These are phyloP conservation scores for Boechera stricta DNA, from an alignment of 345 rosid genomes.

Conservation along the genomic window DNA sequence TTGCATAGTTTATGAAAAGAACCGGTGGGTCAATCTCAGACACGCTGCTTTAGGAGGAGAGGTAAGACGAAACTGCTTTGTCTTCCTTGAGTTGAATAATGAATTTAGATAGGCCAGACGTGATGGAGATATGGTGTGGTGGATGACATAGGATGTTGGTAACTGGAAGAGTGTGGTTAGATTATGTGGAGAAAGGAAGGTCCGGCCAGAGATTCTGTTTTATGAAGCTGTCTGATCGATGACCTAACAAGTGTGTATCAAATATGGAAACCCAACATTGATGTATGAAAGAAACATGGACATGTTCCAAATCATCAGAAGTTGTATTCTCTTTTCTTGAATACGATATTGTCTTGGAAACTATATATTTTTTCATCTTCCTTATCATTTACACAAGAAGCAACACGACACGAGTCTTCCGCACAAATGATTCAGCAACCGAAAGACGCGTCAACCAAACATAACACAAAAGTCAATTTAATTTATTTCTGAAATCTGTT, in stretches of 20 bases:
- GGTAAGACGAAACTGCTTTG: conserved; percentile 23
- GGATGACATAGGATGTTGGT: conserved; percentile 34
- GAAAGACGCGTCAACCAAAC: too few species aligned
- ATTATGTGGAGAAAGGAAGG: conserved; percentile 22
- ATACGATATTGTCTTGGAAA: too few species aligned
- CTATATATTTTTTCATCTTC: too few species aligned
- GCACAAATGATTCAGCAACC: too few species aligned
- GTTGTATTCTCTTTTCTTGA: too few species aligned
- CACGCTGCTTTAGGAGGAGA: conserved; percentile 9
- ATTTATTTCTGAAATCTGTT: too few species aligned
- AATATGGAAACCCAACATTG: not conserved
- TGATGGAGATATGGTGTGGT: not conserved
- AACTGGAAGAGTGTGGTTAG: conserved; percentile 26
- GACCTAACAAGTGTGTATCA: not conserved
- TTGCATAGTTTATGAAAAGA: conserved; percentile 21
- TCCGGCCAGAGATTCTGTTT: conserved; percentile 35
- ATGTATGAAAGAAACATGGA: not conserved
- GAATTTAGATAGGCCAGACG: not conserved
- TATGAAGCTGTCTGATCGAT: conserved; percentile 18
- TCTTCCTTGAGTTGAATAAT: not conserved
- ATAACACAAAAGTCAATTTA: too few species aligned
- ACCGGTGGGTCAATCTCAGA: conserved; percentile 27
- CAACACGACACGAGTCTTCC: too few species aligned
- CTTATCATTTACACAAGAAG: too few species aligned
- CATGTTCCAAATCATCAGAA: not conserved